Base-by-base conservation (phyloP, 352 stramenopile genomes). In the Sclerospora graminicola region DNA sequence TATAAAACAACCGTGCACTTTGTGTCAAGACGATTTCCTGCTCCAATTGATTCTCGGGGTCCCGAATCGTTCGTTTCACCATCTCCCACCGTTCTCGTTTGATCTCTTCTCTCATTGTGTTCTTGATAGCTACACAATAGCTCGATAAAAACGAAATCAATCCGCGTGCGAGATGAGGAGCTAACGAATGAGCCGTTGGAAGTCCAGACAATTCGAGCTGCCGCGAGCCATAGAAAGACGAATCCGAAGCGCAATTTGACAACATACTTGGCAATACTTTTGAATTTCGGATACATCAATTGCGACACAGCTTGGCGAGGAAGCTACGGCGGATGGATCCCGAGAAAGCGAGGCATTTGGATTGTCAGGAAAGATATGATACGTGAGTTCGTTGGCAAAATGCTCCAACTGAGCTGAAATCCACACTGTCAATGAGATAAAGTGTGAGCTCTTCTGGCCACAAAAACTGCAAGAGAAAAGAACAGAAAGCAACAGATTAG, bases 61-160 rank as follows among this genome's bases (percentile, higher is more conserved):
- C 75, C 7, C 79, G 74, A 36, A 91, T 85, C 42, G 62, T 84
- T 5, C 75, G 61, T 18, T 61, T 63, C 13, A 60, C 62, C 67
- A 88, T 82, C 41, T 89, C 79, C 79, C 79, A 91, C 32, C 79
- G 73, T 51, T 91, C 79, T 1, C 79, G 74, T 31, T 88, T 89
- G 38, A 91, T 69, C 64, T 91, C 76, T 40, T 87, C 74, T 24
- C 66, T 62, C 19, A 77, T 69, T 6, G 65, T 69, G 14, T 68
- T 76, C 37, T 80, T 81, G 47, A 91, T 80, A 4, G 79, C 71
- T 29, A 65, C 66, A 11, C 60, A 75, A 34, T 91, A 91, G 39
- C 50, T 84, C 9, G 49, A 48, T 40, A 89, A 58, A 36, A 84
- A 85, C 1, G 62, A 60, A 10, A 78, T 36, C 15, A 91, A 54